Evolutionary conservation across 352 stramenopile species (phyloP), one percentile per base, ranked within the genome.

Genomic region (Phytophthora macrochlamydospora): DNA sequence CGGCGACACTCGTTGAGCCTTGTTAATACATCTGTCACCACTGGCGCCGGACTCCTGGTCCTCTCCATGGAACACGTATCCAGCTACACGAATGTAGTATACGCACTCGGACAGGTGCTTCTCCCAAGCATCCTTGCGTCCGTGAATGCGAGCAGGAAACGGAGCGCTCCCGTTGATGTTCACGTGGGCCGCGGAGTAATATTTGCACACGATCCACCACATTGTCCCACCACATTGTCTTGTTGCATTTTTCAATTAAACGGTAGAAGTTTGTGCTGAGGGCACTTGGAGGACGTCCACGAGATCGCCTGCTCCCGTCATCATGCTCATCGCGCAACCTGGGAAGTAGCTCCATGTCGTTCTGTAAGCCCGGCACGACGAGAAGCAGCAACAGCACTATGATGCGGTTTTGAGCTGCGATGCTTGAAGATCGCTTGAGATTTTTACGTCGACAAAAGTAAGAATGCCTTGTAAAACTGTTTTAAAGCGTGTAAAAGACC

Each of bases 121-220:
- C 37, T 43, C 37, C 37, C 37, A 43, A 7, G 37, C 37, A 13
- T 43, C 37, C 12, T 43, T 43, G 9, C 49, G 49, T 11, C 49
- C 49, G 5, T 30, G 49, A 55, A 55, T 14, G 33, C 42, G 49
- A 1, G 33, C 18, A 6, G 50, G 50, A 44, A 56, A 56, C 0
- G 50, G 50, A n/a, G 44, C n/a, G 2, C 28, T 44, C 18, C 31
- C 31, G 42, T 18, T 31, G n/a, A 11, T 32, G 7, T 31, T 43
- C 1, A 56, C 18, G 50, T 45, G 50, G 7, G 50, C 50, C n/a
- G 50, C 50, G 33, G 31, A 56, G 33, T 32, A 46, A n/a, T 56
- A 56, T 14, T 56, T 56, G 32, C n/a, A 56, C 50, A 56, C 50
- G 44, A n/a, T 56, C 50, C 50, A 45, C 50, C 50, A 56, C 50